phyloP scores from a whole-genome alignment of 768 basidiomycete genomes.

The Kwoniella shandongensis region DNA sequence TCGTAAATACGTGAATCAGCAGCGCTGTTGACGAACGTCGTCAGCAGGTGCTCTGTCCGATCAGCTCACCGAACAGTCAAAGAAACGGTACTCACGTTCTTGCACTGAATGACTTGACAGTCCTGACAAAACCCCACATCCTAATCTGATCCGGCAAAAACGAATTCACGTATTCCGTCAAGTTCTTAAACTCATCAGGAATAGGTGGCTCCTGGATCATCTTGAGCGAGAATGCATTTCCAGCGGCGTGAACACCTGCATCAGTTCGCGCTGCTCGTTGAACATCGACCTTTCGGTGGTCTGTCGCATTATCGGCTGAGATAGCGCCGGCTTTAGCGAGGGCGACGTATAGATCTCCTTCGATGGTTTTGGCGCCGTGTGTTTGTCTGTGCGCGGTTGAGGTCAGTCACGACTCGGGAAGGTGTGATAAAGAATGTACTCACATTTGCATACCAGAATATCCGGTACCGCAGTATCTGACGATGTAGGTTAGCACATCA shows the following conservation, averaged over 20 bases:
- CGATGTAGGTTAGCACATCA: background rate
- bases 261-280: conserved; percentile 92
- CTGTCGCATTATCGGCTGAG: conserved; percentile 88
- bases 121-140: conserved; percentile 81
- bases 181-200: conserved; percentile 54
- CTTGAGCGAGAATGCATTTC: conserved; percentile 73
- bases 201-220: conserved; percentile 73
- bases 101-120: conserved; percentile 56
- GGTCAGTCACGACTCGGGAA: background rate
- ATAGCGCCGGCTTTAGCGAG: conserved; percentile 87
- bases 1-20: conserved; percentile 98
- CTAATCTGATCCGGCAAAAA: conserved; percentile 88
- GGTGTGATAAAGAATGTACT: conserved; percentile 55
- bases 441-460: conserved; percentile 97
- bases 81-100: conserved; percentile 48
- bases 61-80: background rate
- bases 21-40: conserved; percentile 57
- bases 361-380: conserved; percentile 70
- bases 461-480: conserved; percentile 67
- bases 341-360: conserved; percentile 82
- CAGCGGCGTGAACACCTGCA: conserved; percentile 94
- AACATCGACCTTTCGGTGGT: conserved; percentile 81
- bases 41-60: background rate
- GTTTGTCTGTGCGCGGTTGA: conserved; percentile 61
- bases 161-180: conserved; percentile 74